Evolutionary conservation across 2,329 filamentous ascomycete genomes (phyloP), one percentile per base, ranked within the genome.

Genomic region (Fusarium subtropicale): DNA sequence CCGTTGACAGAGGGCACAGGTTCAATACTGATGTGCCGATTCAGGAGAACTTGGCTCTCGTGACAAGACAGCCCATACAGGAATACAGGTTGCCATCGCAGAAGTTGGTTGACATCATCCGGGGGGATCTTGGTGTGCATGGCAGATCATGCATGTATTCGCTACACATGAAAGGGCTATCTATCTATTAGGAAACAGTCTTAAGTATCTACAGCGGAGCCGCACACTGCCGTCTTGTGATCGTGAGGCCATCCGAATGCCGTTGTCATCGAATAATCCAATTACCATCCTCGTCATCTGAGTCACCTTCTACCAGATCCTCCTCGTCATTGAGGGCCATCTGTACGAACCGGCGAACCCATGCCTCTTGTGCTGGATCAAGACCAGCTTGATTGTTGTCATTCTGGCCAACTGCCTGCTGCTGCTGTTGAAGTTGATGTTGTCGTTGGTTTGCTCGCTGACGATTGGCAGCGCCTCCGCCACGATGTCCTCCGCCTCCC

Each of bases 341-440:
- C 75, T 82, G 82, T 50, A 88, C 84, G 73, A 88, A 87, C 56
- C 82, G 81, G 48, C 85, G 81, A 45, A 88, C 79, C 86, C 86
- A 88, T 34, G 83, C 85, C 66, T 81, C 81, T 60, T 87, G 81
- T 22, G 75, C 77, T n/a, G 81, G 78, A 68, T 86, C 79, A 52
- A 87, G 77, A 53, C 76, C 80, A 38, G 71, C 79, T 55, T 61
- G 59, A 65, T 71, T 65, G 38, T 71, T 66, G 20, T 48, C 56
- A 46, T 57, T 66, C 54, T 73, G 69, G 31, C 68, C 64, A 60
- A 76, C 77, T 62, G 51, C 68, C 70, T 66, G n/a, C 70, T 66
- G 75, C 41, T 61, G 75, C 39, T 61, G 57, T 34, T 53, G 64
- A 26, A 60, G 64, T 22, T 60, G 69, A 47, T 62, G 71, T 42